These are phyloP conservation scores for Chaetomium strumarium DNA, from an alignment of 2,329 filamentous ascomycete genomes.

Conservation along the genomic window DNA sequence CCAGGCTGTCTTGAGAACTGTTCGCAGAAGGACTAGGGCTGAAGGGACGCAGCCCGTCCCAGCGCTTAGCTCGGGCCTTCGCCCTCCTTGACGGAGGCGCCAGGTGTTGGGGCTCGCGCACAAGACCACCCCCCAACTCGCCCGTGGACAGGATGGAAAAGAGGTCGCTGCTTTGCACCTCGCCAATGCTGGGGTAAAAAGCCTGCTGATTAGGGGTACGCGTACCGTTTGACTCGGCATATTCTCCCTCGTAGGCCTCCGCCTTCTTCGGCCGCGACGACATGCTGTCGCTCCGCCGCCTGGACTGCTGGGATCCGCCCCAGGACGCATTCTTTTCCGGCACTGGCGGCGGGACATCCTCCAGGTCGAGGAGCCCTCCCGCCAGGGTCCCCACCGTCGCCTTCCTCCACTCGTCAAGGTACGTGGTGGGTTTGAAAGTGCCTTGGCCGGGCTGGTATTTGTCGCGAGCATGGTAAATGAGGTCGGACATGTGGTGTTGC, in stretches of 20 bases:
- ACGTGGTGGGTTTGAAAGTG: conserved; percentile 52
- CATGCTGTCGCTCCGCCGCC: conserved; percentile 43
- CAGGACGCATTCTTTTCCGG: conserved; percentile 56
- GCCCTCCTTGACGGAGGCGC: conserved; percentile 7
- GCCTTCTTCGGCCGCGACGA: conserved; percentile 47
- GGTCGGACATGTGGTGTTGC: conserved; percentile 36
- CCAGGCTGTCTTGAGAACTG: conserved; percentile 19
- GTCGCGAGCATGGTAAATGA: conserved; percentile 38
- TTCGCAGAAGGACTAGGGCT: conserved; percentile 17
- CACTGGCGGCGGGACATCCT: conserved; percentile 31
- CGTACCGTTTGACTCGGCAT: conserved; percentile 57
- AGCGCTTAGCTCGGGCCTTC: conserved; percentile 14
- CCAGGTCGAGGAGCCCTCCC: conserved; percentile 55
- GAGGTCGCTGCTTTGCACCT: conserved; percentile 18
- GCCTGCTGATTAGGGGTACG: conserved; percentile 16
- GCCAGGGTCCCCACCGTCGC: conserved; percentile 57
- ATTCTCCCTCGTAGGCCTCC: conserved; percentile 61
- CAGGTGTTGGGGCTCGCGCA: conserved; percentile 16
- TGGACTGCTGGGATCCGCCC: conserved; percentile 62
- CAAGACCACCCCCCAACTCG: conserved; percentile 5
- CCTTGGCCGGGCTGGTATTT: conserved; percentile 45
- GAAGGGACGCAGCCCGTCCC: conserved; percentile 20
- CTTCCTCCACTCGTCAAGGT: conserved; percentile 69
- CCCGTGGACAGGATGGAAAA: conserved; percentile 3
- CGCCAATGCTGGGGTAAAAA: conserved; percentile 15